Evolutionary conservation across 345 rosid species (phyloP), one percentile per base, ranked within the genome.

Genomic region (Pelargonium nanum): DNA sequence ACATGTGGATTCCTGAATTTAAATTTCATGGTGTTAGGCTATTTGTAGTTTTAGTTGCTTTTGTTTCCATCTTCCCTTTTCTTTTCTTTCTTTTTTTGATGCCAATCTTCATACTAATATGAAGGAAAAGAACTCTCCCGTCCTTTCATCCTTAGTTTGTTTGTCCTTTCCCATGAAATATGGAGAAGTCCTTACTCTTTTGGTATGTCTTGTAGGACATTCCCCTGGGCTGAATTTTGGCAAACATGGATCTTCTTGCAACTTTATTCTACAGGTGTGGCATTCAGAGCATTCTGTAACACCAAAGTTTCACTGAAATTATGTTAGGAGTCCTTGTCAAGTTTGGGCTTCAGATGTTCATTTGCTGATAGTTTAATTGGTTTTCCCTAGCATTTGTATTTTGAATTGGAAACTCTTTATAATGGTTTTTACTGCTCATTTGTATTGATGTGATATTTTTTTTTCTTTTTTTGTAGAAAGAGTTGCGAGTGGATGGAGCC

Each of bases 401-500:
- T 52, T 52, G 55, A 52, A 52, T 19, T 4, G 22, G 4, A 52
- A 19, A 52, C 6, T 19, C 20, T 28, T 24, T 17, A 4, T 40
- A 32, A 20, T 53, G 16, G 6, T 55, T 34, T 55, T 19, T 15
- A n/a, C 50, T n/a, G 16, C 34, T 5, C n/a, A 7, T 24, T n/a
- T 12, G 40, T 23, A 57, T 63, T 59, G 63, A 59, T 5, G 59
- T n/a, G 21, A 58, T 59, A 57, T 25, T 28, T 59, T 56, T 55
- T 21, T 57, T 59, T 61, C 22, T 28, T 59, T 56, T 55, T 21
- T 57, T 53, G 32, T 59, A 91, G 96, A 71, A 68, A 5, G 86
- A 80, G 61, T 61, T 81, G 72, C 67, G 12, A 52, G 74, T 85
- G 57, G 83, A 70, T 66, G 98, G 95, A 67, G 95, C 87, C 45